Conservation (phyloP, 257 asterid species). For the Phtheirospermum japonicum region DNA sequence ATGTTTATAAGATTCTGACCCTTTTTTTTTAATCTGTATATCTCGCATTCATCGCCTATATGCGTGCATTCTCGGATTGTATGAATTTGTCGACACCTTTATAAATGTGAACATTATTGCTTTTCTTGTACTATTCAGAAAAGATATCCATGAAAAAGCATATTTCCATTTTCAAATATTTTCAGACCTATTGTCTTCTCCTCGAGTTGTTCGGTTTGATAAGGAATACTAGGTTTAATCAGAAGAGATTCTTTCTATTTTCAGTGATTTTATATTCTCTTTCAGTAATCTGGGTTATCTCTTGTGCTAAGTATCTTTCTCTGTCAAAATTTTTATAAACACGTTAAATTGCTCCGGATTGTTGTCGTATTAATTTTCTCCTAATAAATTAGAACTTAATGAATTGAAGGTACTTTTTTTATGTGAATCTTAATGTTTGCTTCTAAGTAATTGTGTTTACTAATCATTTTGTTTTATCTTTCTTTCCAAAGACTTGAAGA, state of each 20-base stretch:
- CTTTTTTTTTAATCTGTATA: no score
- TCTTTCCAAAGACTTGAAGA: slow-evolving; percentile 25
- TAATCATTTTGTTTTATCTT: slow-evolving; percentile 3
- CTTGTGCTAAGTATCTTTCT: no score
- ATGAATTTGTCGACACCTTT: not conserved
- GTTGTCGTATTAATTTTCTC: not conserved
- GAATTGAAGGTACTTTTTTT: not conserved
- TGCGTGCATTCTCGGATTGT: no score
- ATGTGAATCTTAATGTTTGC: slow-evolving; percentile 9
- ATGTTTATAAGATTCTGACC: no score
- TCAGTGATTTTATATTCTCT: not conserved
- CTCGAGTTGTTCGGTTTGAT: slow-evolving; percentile 5
- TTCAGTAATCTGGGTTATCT: not conserved
- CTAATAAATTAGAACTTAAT: slow-evolving; percentile 7
- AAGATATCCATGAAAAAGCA: not conserved
- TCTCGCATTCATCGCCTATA: not conserved
- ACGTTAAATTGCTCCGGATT: no score
- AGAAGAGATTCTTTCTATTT: not conserved
- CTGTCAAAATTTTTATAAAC: no score
- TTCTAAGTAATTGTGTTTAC: not conserved
- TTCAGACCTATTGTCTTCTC: no score
- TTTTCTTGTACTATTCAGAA: not conserved
- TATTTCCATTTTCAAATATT: not conserved
- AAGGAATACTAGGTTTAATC: not conserved
- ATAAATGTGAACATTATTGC: not conserved